Percentiles rank a stretch among this genome's conserved stretches.
These are phyloP conservation scores for Clausena lansium DNA, from an alignment of 345 rosid species.

Conservation along the genomic window DNA sequence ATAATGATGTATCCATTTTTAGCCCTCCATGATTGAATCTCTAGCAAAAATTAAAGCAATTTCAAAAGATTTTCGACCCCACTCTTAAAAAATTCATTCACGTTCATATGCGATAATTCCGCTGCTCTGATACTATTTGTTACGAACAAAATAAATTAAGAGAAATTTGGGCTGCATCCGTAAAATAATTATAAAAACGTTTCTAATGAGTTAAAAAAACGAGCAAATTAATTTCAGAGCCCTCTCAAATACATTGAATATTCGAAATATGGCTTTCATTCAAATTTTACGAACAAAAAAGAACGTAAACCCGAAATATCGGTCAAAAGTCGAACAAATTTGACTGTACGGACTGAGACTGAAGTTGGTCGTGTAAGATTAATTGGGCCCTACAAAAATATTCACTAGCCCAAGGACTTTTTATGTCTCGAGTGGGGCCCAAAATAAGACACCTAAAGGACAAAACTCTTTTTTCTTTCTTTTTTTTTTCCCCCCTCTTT, in stretches of 20 bases:
- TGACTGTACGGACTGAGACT: conserved; percentile 19
- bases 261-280: neutral
- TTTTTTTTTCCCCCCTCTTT: no score
- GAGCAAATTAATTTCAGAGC: no score
- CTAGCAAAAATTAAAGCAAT: neutral
- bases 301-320: neutral
- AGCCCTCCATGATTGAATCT: neutral
- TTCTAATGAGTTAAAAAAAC: no score
- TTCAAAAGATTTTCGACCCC: neutral
- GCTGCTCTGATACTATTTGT: no score
- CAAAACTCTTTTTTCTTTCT: conserved; percentile 26
- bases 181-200: no score
- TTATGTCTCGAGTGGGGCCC: conserved; percentile 13
- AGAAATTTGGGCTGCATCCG: no score
- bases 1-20: conserved; percentile 36
- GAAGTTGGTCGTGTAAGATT: conserved; percentile 9
- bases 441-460: conserved; percentile 37
- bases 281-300: neutral
- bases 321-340: conserved; percentile 8
- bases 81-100: no score
- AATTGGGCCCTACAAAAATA: conserved; percentile 14
- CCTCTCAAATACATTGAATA: neutral
- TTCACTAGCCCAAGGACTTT: conserved; percentile 22
- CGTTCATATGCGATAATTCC: no score
- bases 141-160: no score